These are phyloP conservation scores for Penicillium frequentans DNA, from an alignment of 2,329 filamentous ascomycete genomes.

Conservation along the genomic window DNA sequence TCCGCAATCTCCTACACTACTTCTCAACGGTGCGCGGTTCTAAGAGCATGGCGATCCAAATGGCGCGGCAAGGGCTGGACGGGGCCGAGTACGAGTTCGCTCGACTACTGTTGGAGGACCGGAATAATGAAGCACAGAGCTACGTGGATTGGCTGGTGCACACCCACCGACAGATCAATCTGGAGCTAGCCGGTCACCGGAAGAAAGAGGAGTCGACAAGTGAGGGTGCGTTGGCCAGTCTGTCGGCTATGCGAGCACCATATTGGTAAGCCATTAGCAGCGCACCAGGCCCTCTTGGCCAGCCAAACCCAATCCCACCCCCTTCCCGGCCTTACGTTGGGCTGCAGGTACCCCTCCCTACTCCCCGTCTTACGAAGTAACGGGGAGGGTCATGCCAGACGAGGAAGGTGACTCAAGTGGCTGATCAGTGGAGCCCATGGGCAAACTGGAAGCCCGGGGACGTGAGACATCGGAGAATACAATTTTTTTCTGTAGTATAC, in stretches of 20 bases:
- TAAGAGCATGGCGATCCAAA: slow-evolving; percentile 84
- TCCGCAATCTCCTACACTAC: slow-evolving; percentile 89
- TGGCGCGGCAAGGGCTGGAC: slow-evolving; percentile 89
- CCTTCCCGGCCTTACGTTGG: background rate
- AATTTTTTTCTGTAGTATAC: slow-evolving; percentile 17
- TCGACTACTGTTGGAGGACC: slow-evolving; percentile 82
- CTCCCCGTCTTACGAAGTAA: background rate
- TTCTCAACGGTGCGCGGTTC: slow-evolving; percentile 76
- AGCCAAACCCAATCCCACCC: background rate
- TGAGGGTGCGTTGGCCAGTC: slow-evolving; percentile 45
- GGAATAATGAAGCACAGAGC: slow-evolving; percentile 95
- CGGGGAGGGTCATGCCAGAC: background rate
- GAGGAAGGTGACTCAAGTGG: slow-evolving; percentile 13
- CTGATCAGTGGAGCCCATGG: slow-evolving; percentile 6
- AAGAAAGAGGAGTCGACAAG: slow-evolving; percentile 46
- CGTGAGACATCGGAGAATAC: slow-evolving; percentile 9
- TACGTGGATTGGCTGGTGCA: slow-evolving; percentile 99
- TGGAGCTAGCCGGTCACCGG: slow-evolving; percentile 65
- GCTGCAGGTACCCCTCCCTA: slow-evolving; percentile 3
- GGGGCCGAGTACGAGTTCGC: slow-evolving; percentile 98
- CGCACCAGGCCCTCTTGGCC: background rate
- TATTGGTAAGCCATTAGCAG: slow-evolving; percentile 39
- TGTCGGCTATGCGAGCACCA: slow-evolving; percentile 47
- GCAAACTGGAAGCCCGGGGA: background rate
- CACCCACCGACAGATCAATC: slow-evolving; percentile 86